Percentiles rank a stretch among this genome's conserved stretches.
Evolutionary conservation across 768 basidiomycete species (phyloP).

Genomic region (Calocybe cyanea): DNA sequence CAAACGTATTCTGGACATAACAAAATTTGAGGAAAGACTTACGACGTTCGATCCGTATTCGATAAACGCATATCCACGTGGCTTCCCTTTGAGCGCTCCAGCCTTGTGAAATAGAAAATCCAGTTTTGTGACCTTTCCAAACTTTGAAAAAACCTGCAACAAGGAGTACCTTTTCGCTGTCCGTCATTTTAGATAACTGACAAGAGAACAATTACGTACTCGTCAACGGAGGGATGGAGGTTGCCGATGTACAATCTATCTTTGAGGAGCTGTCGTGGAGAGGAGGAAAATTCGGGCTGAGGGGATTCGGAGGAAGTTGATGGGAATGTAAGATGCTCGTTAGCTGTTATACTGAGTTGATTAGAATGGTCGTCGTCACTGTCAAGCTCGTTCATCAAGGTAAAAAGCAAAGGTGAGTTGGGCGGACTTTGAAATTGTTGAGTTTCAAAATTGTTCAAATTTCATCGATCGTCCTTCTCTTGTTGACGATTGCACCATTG

Average conservation of each 20-base stretch:
- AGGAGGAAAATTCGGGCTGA: slow-evolving; percentile 15
- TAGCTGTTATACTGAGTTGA: background rate
- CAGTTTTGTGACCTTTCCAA: slow-evolving; percentile 87
- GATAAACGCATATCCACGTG: slow-evolving; percentile 92
- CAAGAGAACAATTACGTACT: slow-evolving; percentile 43
- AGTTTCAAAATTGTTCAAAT: no score
- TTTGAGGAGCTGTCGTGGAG: slow-evolving; percentile 39
- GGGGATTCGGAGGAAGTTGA: slow-evolving; percentile 9
- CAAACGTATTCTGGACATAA: slow-evolving; percentile 10
- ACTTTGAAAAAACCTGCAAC: slow-evolving; percentile 86
- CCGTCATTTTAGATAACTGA: no score
- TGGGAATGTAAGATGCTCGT: slow-evolving; percentile 23
- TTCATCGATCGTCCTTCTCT: no score
- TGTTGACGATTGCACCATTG: no score
- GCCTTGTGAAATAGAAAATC: slow-evolving; percentile 96
- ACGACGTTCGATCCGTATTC: slow-evolving; percentile 81
- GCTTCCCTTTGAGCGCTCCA: slow-evolving; percentile 85
- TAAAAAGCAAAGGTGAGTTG: no score
- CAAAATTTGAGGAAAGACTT: slow-evolving; percentile 33
- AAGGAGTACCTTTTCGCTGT: slow-evolving; percentile 80
- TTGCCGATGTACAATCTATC: slow-evolving; percentile 92
- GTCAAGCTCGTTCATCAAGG: background rate
- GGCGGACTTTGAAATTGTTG: no score
- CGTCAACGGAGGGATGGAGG: slow-evolving; percentile 80
- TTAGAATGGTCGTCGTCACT: background rate